Evolutionary conservation across 1,284 basidiomycete species (phyloP).

Genomic region (Marasmius sp.): DNA sequence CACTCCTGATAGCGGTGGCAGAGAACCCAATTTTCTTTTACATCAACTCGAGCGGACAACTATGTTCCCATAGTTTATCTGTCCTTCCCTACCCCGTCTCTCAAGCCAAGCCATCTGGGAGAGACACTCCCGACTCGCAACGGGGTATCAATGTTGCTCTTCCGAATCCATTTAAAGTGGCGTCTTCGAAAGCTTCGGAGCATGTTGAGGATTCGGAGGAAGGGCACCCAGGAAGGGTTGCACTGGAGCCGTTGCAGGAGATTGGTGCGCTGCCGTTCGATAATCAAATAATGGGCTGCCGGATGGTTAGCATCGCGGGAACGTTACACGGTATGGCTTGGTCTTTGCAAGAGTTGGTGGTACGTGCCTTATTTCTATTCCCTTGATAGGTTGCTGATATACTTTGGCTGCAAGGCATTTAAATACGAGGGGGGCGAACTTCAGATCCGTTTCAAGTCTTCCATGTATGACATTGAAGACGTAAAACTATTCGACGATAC

Average conservation of each 20-base stretch:
- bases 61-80: constrained; percentile 33
- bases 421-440: constrained; percentile 32
- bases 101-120: constrained; percentile 12
- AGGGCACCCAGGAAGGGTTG: constrained; percentile 21
- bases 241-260: constrained; percentile 23
- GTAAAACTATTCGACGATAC: constrained; percentile 39
- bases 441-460: constrained; percentile 27
- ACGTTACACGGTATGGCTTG: constrained; percentile 40
- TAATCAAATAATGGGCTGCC: constrained; percentile 32
- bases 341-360: constrained; percentile 44
- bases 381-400: constrained; percentile 1
- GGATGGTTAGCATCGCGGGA: constrained; percentile 24
- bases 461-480: constrained; percentile 29
- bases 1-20: constrained; percentile 10
- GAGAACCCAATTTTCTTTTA: constrained; percentile 26
- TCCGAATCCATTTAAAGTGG: constrained; percentile 59
- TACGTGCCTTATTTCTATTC: constrained; percentile 23
- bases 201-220: constrained; percentile 24
- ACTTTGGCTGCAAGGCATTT: constrained; percentile 33
- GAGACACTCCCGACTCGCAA: constrained; percentile 18
- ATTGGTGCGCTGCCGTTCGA: constrained; percentile 31
- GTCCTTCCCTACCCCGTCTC: constrained; percentile 21
- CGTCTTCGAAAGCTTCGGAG: constrained; percentile 42
- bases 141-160: constrained; percentile 23
- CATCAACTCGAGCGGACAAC: constrained; percentile 29